Evolutionary conservation across 257 asterid genomes (phyloP).

Genomic region (Jasminum sambac): DNA sequence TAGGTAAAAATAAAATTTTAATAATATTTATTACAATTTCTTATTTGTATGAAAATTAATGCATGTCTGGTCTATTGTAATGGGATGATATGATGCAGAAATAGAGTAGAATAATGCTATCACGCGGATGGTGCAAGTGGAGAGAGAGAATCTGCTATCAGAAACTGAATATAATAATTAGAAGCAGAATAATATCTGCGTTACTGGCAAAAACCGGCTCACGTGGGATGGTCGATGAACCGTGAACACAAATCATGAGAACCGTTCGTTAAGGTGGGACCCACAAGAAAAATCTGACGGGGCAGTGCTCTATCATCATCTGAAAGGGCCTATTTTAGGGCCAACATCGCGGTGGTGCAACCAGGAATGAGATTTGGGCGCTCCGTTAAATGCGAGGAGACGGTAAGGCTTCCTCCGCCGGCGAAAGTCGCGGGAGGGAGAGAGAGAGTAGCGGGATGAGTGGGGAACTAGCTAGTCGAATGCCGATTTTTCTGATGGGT

Average conservation of each 20-base stretch:
- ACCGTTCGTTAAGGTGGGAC: background rate
- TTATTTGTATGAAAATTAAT: too few species aligned
- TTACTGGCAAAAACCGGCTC: conserved; percentile 3
- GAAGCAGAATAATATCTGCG: conserved; percentile 5
- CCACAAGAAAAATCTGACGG: background rate
- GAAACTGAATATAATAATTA: background rate
- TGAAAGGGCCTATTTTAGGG: background rate
- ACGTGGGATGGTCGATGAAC: conserved; percentile 13
- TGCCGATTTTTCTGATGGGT: background rate
- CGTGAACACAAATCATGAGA: background rate
- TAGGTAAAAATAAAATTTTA: too few species aligned
- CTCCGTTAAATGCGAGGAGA: conserved; percentile 2
- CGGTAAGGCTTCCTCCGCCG: conserved; percentile 14
- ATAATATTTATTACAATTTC: too few species aligned
- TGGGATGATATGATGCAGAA: too few species aligned
- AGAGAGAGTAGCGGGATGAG: background rate
- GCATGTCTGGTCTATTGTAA: too few species aligned
- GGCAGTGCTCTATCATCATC: background rate
- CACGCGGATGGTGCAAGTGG: background rate
- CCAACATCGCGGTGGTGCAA: conserved; percentile 1
- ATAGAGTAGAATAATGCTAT: background rate
- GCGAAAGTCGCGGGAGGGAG: background rate
- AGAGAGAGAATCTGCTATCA: background rate
- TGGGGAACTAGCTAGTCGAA: background rate
- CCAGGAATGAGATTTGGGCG: conserved; percentile 17